These are phyloP conservation scores for Aspergillus baeticus DNA, from an alignment of 495 filamentous ascomycete species.

Conservation along the genomic window DNA sequence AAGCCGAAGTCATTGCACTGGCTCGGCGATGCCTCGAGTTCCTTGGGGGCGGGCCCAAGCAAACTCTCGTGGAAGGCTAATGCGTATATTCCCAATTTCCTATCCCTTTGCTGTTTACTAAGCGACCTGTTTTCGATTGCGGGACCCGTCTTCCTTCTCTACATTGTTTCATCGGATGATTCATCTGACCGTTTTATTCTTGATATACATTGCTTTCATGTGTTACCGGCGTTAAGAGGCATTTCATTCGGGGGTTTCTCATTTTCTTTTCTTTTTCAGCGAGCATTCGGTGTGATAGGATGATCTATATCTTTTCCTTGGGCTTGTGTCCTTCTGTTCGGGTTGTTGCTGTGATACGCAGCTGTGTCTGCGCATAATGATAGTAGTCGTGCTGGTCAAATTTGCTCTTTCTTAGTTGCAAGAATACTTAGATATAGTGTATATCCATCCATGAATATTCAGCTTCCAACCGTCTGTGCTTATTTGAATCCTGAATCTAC, in stretches of 20 bases:
- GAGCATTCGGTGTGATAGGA: constrained; percentile 40
- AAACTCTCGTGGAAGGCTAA: constrained; percentile 57
- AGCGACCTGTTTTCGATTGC: constrained; percentile 14
- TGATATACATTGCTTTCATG: constrained; percentile 18
- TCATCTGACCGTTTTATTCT: constrained; percentile 7
- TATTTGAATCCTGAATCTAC: too few species aligned
- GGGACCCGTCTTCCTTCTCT: constrained; percentile 15
- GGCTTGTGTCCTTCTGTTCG: constrained; percentile 8
- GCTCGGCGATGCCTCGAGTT: constrained; percentile 87
- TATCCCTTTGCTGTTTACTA: constrained; percentile 6
- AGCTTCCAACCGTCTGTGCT: not conserved
- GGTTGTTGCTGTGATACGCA: constrained; percentile 19
- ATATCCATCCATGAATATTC: constrained; percentile 4
- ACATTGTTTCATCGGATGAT: constrained; percentile 9
- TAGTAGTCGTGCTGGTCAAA: constrained; percentile 32
- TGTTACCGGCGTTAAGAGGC: constrained; percentile 35
- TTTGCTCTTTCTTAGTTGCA: constrained; percentile 29
- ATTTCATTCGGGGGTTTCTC: constrained; percentile 32
- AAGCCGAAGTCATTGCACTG: constrained; percentile 91
- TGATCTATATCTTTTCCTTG: constrained; percentile 15
- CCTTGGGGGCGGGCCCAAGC: constrained; percentile 61
- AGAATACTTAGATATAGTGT: constrained; percentile 21
- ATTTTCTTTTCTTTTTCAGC: constrained; percentile 31
- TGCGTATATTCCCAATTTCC: not conserved
- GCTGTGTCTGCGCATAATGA: constrained; percentile 34